These are phyloP conservation scores for Penicillium manginii DNA, from an alignment of 495 filamentous ascomycete species.

Conservation along the genomic window DNA sequence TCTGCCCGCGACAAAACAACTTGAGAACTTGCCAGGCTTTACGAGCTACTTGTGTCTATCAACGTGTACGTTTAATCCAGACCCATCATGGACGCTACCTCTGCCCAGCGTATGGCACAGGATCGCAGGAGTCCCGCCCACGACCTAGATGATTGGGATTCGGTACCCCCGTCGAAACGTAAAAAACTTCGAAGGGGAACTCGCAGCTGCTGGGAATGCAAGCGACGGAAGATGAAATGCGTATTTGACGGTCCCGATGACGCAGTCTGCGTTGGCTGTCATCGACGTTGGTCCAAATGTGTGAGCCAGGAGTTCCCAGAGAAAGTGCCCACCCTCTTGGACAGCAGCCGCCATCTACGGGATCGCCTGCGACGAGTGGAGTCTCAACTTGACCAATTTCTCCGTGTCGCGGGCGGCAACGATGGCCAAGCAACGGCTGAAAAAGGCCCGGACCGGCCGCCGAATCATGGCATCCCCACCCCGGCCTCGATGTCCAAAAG, in stretches of 20 bases:
- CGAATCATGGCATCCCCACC: not conserved
- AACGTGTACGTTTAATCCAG: not conserved
- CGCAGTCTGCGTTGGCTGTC: no score
- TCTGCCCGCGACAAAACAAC: not conserved
- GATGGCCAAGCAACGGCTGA: no score
- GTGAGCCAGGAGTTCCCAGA: no score
- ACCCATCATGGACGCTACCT: not conserved
- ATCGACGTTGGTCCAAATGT: no score
- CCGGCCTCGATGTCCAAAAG: not conserved
- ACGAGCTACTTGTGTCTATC: not conserved
- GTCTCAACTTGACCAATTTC: not conserved
- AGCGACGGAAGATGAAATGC: no score
- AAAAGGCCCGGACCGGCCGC: no score
- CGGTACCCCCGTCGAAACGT: not conserved
- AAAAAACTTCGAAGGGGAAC: no score
- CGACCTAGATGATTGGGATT: not conserved
- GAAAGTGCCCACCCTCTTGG: conserved; percentile 5
- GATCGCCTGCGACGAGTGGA: not conserved
- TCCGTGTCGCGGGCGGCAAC: no score
- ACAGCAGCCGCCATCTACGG: conserved; percentile 11
- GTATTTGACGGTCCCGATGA: no score
- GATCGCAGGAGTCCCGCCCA: not conserved
- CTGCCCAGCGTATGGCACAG: no score
- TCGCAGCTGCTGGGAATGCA: no score
- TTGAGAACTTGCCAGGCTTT: not conserved